These are phyloP conservation scores for Talaromyces wortmannii DNA, from an alignment of 495 filamentous ascomycete species.

Conservation along the genomic window DNA sequence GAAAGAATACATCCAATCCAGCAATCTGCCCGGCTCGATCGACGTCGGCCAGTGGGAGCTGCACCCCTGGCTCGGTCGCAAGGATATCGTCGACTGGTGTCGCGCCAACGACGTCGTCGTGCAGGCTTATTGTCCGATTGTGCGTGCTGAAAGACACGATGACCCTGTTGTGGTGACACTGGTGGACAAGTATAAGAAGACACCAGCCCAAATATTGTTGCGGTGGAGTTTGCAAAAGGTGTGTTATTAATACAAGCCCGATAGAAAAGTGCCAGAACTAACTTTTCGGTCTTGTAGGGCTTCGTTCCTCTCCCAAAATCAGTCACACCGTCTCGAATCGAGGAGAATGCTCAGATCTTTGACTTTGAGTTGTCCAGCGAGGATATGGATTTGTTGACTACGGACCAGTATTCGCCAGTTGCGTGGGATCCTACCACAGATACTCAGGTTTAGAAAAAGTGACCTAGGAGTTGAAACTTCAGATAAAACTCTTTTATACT, in stretches of 20 bases:
- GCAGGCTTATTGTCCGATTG: constrained; percentile 76
- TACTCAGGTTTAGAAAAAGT: neutral
- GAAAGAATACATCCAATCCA: constrained; percentile 64
- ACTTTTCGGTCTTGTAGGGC: constrained; percentile 49
- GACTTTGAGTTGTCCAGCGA: constrained; percentile 67
- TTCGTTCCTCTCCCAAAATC: constrained; percentile 60
- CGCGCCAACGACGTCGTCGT: constrained; percentile 58
- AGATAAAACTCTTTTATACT: too few relatives aligned
- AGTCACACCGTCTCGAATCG: constrained; percentile 50
- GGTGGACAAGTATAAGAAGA: constrained; percentile 64
- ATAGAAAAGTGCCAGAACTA: neutral
- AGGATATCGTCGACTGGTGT: constrained; percentile 74
- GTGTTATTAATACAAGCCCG: constrained; percentile 40
- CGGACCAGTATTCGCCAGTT: constrained; percentile 32
- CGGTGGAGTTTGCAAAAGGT: constrained; percentile 85
- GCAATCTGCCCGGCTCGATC: constrained; percentile 66
- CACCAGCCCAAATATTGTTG: constrained; percentile 69
- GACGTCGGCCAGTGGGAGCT: constrained; percentile 85
- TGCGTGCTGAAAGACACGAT: constrained; percentile 57
- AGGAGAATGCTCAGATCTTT: constrained; percentile 71
- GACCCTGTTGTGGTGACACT: constrained; percentile 56
- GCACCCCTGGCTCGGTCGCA: constrained; percentile 78
- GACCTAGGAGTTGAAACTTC: too few relatives aligned
- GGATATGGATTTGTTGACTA: constrained; percentile 51
- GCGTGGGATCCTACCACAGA: neutral